Conservation (phyloP, 108 stramenopile species). For the Discostella pseudostelligera region DNA sequence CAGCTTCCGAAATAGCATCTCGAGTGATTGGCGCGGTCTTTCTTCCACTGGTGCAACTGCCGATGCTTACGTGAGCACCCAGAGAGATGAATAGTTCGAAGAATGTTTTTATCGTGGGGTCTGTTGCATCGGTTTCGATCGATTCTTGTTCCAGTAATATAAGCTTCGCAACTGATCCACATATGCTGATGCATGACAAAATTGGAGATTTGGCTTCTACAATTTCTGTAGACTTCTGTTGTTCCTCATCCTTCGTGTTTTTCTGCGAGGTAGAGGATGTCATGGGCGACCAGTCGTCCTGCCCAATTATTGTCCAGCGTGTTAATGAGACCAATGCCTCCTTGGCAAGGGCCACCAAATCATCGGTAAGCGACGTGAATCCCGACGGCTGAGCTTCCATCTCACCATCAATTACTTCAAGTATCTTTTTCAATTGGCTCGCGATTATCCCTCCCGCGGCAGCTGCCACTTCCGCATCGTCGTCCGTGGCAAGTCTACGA, state of each 20-base stretch:
- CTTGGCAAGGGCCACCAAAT: constrained; percentile 25
- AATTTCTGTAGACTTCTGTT: constrained; percentile 3
- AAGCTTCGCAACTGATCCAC: constrained; percentile 32
- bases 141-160: constrained; percentile 12
- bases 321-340: constrained; percentile 30
- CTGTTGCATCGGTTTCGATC: constrained; percentile 7
- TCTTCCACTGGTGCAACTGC: not conserved
- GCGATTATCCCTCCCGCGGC: constrained; percentile 54
- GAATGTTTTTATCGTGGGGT: constrained; percentile 16
- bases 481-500: constrained; percentile 58
- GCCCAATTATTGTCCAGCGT: constrained; percentile 38
- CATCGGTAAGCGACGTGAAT: constrained; percentile 16
- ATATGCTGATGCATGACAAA: constrained; percentile 30
- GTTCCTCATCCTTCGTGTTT: not conserved
- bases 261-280: not conserved
- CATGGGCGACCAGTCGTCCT: constrained; percentile 34
- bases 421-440: constrained; percentile 23
- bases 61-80: constrained; percentile 27
- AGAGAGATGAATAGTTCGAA: constrained; percentile 28
- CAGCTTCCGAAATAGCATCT: constrained; percentile 22
- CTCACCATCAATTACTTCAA: constrained; percentile 3
- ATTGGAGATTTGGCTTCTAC: constrained; percentile 13
- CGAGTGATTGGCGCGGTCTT: not conserved
- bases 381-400: not conserved
- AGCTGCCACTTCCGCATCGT: constrained; percentile 50